Evolutionary conservation across 495 filamentous ascomycete species (phyloP).

Genomic region (Haplographium delicatum): DNA sequence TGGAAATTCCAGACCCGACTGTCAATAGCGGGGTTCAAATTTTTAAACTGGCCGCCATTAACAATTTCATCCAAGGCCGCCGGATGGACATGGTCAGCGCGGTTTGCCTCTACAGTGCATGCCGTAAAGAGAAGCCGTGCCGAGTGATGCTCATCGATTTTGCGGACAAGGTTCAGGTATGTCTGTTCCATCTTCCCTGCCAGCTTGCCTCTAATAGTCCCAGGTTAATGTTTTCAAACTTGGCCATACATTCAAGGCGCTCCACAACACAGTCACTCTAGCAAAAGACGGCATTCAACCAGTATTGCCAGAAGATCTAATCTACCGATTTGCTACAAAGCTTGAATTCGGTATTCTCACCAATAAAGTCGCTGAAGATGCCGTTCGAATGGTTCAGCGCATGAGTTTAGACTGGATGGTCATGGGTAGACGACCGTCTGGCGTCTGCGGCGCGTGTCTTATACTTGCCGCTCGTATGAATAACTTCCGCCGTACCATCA

Average conservation of each 20-base stretch:
- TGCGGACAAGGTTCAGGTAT: conserved; percentile 67
- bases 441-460: conserved; percentile 89
- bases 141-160: conserved; percentile 89
- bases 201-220: conserved; percentile 20
- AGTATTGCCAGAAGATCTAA: conserved; percentile 77
- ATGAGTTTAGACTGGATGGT: conserved; percentile 98
- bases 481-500: conserved; percentile 85
- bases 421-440: conserved; percentile 84
- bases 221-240: conserved; percentile 88
- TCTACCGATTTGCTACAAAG: conserved; percentile 81
- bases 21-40: conserved; percentile 59
- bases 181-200: conserved; percentile 1
- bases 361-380: conserved; percentile 77
- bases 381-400: conserved; percentile 75
- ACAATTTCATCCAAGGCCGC: conserved; percentile 86
- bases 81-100: conserved; percentile 78
- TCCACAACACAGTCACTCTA: conserved; percentile 62
- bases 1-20: conserved; percentile 53
- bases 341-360: conserved; percentile 80
- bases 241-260: conserved; percentile 72
- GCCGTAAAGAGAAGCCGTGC: conserved; percentile 58
- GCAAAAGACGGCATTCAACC: conserved; percentile 42
- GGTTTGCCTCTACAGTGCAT: conserved; percentile 82
- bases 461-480: conserved; percentile 95
- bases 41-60: conserved; percentile 70